Conservation (phyloP, 1,139 yeast genomes). For the Saccharomycopsis hybrid region DNA sequence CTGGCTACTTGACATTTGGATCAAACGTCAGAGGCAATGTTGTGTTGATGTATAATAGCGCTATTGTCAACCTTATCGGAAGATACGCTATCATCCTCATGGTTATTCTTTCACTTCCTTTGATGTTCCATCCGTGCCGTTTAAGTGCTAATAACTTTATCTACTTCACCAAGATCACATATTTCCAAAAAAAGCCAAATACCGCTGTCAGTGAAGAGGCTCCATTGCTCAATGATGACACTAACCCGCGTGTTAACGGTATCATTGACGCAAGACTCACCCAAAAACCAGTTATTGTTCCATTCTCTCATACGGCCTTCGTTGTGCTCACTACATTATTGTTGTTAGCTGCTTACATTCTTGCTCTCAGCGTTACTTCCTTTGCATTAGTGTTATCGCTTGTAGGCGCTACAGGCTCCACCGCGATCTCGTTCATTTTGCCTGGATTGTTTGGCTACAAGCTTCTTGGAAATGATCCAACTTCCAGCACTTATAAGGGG, state of each 20-base stretch:
- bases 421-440: constrained; percentile 83
- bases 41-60: constrained; percentile 43
- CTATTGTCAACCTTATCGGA: constrained; percentile 38
- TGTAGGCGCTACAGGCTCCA: constrained; percentile 94
- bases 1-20: constrained; percentile 88
- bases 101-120: constrained; percentile 84
- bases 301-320: constrained; percentile 46
- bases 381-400: constrained; percentile 81
- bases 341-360: constrained; percentile 43
- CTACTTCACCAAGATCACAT: too few species aligned
- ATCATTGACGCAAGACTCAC: too few species aligned
- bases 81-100: constrained; percentile 70
- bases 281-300: constrained; percentile 34
- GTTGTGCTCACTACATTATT: constrained; percentile 41
- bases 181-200: too few species aligned
- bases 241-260: too few species aligned
- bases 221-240: constrained; percentile 3
- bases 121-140: constrained; percentile 90
- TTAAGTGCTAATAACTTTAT: constrained; percentile 73
- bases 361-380: constrained; percentile 67
- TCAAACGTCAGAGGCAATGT: constrained; percentile 72
- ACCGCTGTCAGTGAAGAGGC: constrained; percentile 10
- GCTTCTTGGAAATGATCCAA: constrained; percentile 39
- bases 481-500: constrained; percentile 29
- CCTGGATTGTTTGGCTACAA: constrained; percentile 88